A percentile compares a stretch with the other conserved stretches of the same genome.
These are phyloP conservation scores for Crassisporium funariophilum DNA, from an alignment of 768 basidiomycete species.

Conservation along the genomic window DNA sequence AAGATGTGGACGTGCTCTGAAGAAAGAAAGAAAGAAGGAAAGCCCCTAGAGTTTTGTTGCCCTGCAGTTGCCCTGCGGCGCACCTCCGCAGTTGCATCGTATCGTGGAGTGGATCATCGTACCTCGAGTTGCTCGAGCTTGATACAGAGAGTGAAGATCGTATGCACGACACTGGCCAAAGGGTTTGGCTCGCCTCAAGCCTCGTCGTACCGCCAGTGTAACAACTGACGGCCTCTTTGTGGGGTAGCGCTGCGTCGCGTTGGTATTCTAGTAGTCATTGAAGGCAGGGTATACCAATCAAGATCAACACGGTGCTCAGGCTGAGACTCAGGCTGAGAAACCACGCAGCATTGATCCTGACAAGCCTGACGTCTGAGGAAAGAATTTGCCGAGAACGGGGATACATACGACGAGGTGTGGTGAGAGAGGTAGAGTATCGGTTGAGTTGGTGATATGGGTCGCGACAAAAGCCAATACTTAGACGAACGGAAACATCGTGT, in stretches of 20 bases:
- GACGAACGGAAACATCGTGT: conserved; percentile 17
- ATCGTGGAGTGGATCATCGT: too few relatives aligned
- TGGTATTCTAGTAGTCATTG: conserved; percentile 31
- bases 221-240: conserved; percentile 26
- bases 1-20: too few relatives aligned
- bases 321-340: conserved; percentile 28
- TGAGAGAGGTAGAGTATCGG: conserved; percentile 1
- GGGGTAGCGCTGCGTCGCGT: conserved; percentile 25
- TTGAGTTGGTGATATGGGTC: conserved; percentile 10
- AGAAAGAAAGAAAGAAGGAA: too few relatives aligned
- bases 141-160: too few relatives aligned
- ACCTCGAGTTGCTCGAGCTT: too few relatives aligned
- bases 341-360: conserved; percentile 27
- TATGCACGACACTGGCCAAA: conserved; percentile 24
- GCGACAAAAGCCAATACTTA: conserved; percentile 22
- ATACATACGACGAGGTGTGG: background rate
- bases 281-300: conserved; percentile 27
- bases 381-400: conserved; percentile 17
- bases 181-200: conserved; percentile 22
- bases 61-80: too few relatives aligned
- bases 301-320: conserved; percentile 24
- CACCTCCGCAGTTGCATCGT: too few relatives aligned
- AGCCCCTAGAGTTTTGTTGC: too few relatives aligned
- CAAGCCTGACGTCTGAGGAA: too few relatives aligned
- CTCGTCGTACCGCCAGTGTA: conserved; percentile 26